phyloP scores from a whole-genome alignment of 2,329 filamentous ascomycete species.

The Calonectria hawksworthii region DNA sequence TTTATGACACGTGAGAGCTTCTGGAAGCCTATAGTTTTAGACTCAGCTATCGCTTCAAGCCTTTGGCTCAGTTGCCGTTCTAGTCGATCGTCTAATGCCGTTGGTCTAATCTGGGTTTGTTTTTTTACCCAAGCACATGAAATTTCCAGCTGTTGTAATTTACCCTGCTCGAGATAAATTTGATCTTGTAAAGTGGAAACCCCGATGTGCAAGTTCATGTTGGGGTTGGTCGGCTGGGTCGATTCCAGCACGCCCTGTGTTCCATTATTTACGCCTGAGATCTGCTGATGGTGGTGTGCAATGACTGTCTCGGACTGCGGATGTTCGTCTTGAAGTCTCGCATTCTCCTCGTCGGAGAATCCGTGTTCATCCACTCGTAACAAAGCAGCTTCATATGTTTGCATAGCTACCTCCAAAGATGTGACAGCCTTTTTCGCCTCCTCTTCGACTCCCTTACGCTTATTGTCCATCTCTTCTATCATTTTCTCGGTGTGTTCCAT shows the following conservation, averaged over 20 bases:
- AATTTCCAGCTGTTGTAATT: background rate
- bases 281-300: background rate
- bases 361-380: background rate
- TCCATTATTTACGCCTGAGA: background rate
- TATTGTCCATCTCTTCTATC: background rate
- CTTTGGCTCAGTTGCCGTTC: slow-evolving; percentile 9
- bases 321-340: background rate
- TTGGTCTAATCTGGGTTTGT: background rate
- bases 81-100: slow-evolving; percentile 18
- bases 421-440: background rate
- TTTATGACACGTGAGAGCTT: slow-evolving; percentile 12
- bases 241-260: background rate
- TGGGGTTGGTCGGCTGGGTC: background rate
- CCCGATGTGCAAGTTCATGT: background rate
- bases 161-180: background rate
- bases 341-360: background rate
- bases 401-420: slow-evolving; percentile 5
- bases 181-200: slow-evolving; percentile 21
- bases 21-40: background rate
- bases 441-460: background rate
- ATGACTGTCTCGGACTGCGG: background rate
- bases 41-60: background rate
- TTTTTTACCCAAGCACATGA: background rate
- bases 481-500: background rate
- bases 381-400: slow-evolving; percentile 4